A percentile compares a stretch with the other conserved stretches of the same genome.
Conservation (phyloP, 495 filamentous ascomycete genomes). For the Lophiotrema nucula region DNA sequence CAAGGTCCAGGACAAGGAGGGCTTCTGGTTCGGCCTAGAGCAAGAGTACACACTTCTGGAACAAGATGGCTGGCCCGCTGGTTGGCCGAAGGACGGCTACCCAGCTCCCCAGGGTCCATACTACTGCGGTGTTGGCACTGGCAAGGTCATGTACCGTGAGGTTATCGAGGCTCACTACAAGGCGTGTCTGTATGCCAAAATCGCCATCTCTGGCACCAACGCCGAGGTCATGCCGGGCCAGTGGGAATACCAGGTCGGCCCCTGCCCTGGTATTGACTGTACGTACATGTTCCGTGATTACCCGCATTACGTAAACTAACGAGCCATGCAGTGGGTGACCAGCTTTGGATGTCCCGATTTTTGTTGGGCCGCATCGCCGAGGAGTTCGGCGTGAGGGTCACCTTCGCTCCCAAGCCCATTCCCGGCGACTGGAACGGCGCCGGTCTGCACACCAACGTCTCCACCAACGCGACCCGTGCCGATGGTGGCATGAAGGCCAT, state of each 20-base stretch:
- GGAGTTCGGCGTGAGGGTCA: slow-evolving; percentile 95
- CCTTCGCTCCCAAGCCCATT: slow-evolving; percentile 96
- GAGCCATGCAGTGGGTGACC: slow-evolving; percentile 77
- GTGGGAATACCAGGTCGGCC: slow-evolving; percentile 99
- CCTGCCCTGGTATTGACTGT: slow-evolving; percentile 85
- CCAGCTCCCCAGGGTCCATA: slow-evolving; percentile 96
- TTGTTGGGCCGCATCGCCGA: slow-evolving; percentile 94
- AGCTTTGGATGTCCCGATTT: slow-evolving; percentile 97
- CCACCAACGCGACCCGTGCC: slow-evolving; percentile 77
- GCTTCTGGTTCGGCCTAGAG: slow-evolving; percentile 98
- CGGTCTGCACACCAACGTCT: slow-evolving; percentile 96
- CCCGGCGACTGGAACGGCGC: slow-evolving; percentile 99
- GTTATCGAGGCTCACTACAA: slow-evolving; percentile 99
- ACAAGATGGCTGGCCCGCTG: slow-evolving; percentile 80
- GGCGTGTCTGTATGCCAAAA: slow-evolving; percentile 85
- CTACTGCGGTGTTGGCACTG: slow-evolving; percentile 98
- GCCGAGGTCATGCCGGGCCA: slow-evolving; percentile 98
- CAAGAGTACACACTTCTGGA: slow-evolving; percentile 97
- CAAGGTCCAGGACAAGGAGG: slow-evolving; percentile 76
- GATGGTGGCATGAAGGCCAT: slow-evolving; percentile 95
- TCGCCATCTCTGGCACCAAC: slow-evolving; percentile 98
- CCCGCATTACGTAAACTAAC: slow-evolving; percentile 17
- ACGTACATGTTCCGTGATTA: slow-evolving; percentile 37
- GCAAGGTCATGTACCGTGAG: slow-evolving; percentile 97
- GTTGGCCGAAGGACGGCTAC: slow-evolving; percentile 95